Evolutionary conservation across 352 stramenopile genomes (phyloP), one percentile per base, ranked within the genome.

Genomic region (Pythium graminicola): DNA sequence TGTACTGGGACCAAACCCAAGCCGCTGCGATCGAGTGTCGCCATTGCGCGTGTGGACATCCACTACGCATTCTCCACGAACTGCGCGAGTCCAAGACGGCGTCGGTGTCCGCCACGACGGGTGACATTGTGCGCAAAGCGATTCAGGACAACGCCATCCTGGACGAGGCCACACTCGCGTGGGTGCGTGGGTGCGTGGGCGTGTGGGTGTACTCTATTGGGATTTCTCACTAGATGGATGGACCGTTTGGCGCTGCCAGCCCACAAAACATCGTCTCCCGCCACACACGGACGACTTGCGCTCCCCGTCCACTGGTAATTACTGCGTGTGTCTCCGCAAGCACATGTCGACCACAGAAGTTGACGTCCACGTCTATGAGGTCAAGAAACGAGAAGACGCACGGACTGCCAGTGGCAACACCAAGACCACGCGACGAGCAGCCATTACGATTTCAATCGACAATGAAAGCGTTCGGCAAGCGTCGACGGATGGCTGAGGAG

Each of bases 301-400:
- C 7, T 35, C 29, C 7, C 29, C 29, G 29, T 13, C 29, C 7
- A 35, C 29, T 35, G 29, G 29, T 13, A 35, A 35, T 35, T 10
- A 11, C 32, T 40, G 49, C 28, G 39, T 48, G 1, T 56, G 38
- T 41, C 14, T 56, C 0, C 45, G 45, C 29, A 41, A 31, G 28
- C 11, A 36, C 10, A 33, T 38, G 11, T 24, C 33, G 4, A 17
- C 11, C 2, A 7, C 1, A 19, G 45, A 53, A 13, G 11, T 13
- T 6, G 28, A 6, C 6, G 27, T 6, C 0, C 26, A 39, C 3
- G 9, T 17, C 4, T 17, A 50, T 3, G 26, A 26, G 44, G 11
- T 44, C 17, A 44, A 2, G n/a, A 44, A 23, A 4, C 9, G 38
- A 23, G 16, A n/a, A 44, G 2, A 28, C 16, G 17, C n/a, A 44